A percentile compares a stretch with the other conserved stretches of the same genome.
These are phyloP conservation scores for Lachancea sp. DNA, from an alignment of 805 yeast genomes.

Conservation along the genomic window DNA sequence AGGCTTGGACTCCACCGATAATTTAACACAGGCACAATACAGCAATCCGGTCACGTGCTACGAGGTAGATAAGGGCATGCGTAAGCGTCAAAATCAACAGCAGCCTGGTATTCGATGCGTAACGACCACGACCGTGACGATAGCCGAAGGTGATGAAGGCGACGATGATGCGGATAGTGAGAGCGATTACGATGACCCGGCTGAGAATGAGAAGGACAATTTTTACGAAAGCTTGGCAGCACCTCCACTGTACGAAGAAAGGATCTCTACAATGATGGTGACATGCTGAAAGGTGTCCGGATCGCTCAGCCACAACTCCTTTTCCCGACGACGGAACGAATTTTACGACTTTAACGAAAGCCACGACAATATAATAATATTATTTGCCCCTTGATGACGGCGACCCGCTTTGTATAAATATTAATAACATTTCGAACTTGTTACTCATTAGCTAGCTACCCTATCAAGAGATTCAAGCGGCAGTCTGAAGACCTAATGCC, in stretches of 20 bases:
- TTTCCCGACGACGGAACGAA: neutral
- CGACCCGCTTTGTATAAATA: neutral
- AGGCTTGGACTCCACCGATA: neutral
- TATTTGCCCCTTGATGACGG: neutral
- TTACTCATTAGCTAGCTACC: too few species aligned
- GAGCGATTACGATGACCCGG: slow-evolving; percentile 7
- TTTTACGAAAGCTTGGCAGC: neutral
- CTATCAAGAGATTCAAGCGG: too few species aligned
- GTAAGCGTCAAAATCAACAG: slow-evolving; percentile 5
- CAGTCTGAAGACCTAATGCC: too few species aligned
- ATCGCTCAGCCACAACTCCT: neutral
- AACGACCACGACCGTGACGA: slow-evolving; percentile 4
- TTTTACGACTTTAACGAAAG: slow-evolving; percentile 2
- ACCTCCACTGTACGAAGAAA: neutral
- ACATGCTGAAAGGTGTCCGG: neutral
- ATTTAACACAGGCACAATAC: neutral
- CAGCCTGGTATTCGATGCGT: slow-evolving; percentile 1
- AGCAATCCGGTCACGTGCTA: slow-evolving; percentile 1
- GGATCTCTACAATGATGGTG: neutral
- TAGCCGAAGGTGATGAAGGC: slow-evolving; percentile 6
- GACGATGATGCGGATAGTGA: slow-evolving; percentile 10
- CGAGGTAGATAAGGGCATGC: slow-evolving; percentile 3
- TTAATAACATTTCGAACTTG: too few species aligned
- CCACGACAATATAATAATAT: slow-evolving; percentile 1
- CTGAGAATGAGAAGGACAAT: neutral